Evolutionary conservation across 2,329 filamentous ascomycete genomes (phyloP).

Genomic region (Magnaporthiopsis poae): DNA sequence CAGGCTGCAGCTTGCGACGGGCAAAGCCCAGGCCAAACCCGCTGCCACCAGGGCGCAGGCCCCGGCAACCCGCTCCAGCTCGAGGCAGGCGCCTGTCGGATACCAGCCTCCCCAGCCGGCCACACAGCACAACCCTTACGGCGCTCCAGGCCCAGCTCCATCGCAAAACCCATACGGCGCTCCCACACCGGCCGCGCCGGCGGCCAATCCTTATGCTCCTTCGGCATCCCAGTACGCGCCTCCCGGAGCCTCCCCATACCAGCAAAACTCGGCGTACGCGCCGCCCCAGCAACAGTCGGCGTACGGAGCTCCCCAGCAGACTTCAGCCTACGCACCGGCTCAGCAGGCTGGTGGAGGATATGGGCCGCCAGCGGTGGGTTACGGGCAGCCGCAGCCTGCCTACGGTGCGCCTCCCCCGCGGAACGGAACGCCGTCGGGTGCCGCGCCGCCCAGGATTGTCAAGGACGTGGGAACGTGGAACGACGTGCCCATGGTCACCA

Average conservation of each 20-base stretch:
- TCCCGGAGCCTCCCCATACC: conserved; percentile 13
- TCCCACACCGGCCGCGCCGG: conserved; percentile 18
- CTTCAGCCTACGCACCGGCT: conserved; percentile 12
- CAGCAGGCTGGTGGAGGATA: conserved; percentile 31
- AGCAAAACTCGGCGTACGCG: conserved; percentile 22
- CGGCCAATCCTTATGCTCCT: conserved; percentile 38
- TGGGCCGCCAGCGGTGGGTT: conserved; percentile 36
- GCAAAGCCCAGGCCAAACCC: conserved; percentile 20
- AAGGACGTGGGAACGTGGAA: conserved; percentile 79
- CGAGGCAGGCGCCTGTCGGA: conserved; percentile 33
- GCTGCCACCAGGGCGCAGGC: conserved; percentile 22
- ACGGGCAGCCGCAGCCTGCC: conserved; percentile 25
- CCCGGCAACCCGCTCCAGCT: conserved; percentile 18
- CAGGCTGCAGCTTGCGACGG: conserved; percentile 72
- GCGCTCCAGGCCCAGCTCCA: conserved; percentile 5
- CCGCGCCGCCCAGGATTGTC: conserved; percentile 57
- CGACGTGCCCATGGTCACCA: conserved; percentile 78
- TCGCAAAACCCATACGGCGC: conserved; percentile 21
- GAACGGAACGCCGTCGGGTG: conserved; percentile 56
- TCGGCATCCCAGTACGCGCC: conserved; percentile 25
- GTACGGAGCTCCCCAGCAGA: conserved; percentile 23
- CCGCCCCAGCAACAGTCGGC: conserved; percentile 25
- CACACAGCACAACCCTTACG: conserved; percentile 5
- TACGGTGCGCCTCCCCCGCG: conserved; percentile 34
- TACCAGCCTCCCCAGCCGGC: conserved; percentile 38